Conservation (phyloP, 1,284 basidiomycete genomes). For the Moesziomyces parantarcticus region DNA sequence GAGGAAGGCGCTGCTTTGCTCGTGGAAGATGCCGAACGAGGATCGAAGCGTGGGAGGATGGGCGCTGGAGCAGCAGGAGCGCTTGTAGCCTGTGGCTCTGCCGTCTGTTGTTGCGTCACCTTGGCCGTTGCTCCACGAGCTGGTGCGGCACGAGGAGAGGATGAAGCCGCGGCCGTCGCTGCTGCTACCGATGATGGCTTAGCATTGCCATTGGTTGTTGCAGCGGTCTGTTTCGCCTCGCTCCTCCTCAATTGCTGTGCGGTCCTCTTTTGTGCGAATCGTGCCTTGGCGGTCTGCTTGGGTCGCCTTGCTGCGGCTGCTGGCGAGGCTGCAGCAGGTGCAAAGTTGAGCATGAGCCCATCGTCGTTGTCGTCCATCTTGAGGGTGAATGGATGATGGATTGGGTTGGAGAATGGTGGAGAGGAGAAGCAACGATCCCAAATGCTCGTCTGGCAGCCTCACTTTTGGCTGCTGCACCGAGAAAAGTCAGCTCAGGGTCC, state of each 20-base stretch:
- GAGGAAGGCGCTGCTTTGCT: not conserved
- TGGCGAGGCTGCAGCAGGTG: constrained; percentile 31
- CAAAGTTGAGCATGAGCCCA: constrained; percentile 66
- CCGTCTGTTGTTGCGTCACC: constrained; percentile 11
- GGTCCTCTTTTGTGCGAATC: constrained; percentile 35
- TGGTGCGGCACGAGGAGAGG: not conserved
- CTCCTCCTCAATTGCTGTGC: constrained; percentile 30
- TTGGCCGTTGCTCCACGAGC: too few relatives aligned
- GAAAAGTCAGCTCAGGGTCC: not conserved
- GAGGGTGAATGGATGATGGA: not conserved
- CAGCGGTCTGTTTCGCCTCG: constrained; percentile 6
- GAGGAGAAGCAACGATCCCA: not conserved
- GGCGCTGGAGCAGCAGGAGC: constrained; percentile 11
- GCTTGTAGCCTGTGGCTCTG: constrained; percentile 14
- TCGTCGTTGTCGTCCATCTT: constrained; percentile 63
- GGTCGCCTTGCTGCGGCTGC: constrained; percentile 23
- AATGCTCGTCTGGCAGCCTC: too few relatives aligned
- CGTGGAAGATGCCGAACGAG: constrained; percentile 13
- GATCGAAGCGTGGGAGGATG: constrained; percentile 22
- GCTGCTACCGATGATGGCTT: not conserved
- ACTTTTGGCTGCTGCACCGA: too few relatives aligned
- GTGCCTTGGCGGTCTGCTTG: constrained; percentile 44
- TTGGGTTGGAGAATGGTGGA: too few relatives aligned
- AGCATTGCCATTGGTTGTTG: too few relatives aligned
- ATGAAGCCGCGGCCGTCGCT: too few relatives aligned